phyloP scores from a whole-genome alignment of 2,329 filamentous ascomycete species.

The Fonsecaea multimorphosa region DNA sequence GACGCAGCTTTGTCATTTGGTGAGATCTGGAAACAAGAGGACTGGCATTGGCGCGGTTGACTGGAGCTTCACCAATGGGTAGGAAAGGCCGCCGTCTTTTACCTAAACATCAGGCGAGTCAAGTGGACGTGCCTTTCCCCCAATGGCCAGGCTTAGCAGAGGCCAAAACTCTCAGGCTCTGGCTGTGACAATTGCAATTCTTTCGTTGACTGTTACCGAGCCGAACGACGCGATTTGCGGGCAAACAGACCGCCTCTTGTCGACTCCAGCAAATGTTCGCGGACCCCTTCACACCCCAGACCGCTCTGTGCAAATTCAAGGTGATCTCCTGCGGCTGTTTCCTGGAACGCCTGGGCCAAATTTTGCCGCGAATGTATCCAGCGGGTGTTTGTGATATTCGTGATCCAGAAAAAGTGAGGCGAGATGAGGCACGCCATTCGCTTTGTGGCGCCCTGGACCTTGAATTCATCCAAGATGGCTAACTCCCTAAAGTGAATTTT shows the following conservation, averaged over 20 bases:
- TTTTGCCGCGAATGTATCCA: background rate
- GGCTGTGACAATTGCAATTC: background rate
- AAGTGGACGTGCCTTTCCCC: background rate
- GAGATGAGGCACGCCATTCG: conserved; percentile 6
- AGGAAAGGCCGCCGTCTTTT: background rate
- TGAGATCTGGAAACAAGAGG: background rate
- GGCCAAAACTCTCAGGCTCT: background rate
- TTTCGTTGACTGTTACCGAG: background rate
- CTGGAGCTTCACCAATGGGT: background rate
- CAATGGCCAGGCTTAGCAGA: background rate
- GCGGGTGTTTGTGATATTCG: background rate
- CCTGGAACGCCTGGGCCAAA: background rate
- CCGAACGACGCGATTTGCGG: background rate
- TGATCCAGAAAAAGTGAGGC: background rate
- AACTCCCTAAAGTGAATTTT: background rate
- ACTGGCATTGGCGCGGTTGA: background rate
- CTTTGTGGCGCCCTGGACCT: background rate
- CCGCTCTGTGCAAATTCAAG: background rate
- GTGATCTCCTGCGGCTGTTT: background rate
- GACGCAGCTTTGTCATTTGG: background rate
- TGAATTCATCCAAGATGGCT: background rate
- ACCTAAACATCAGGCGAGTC: background rate
- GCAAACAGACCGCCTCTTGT: background rate
- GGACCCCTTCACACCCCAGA: background rate
- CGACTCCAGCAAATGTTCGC: background rate